These are phyloP conservation scores for Penicillium salamii DNA, from an alignment of 495 filamentous ascomycete genomes.

Conservation along the genomic window DNA sequence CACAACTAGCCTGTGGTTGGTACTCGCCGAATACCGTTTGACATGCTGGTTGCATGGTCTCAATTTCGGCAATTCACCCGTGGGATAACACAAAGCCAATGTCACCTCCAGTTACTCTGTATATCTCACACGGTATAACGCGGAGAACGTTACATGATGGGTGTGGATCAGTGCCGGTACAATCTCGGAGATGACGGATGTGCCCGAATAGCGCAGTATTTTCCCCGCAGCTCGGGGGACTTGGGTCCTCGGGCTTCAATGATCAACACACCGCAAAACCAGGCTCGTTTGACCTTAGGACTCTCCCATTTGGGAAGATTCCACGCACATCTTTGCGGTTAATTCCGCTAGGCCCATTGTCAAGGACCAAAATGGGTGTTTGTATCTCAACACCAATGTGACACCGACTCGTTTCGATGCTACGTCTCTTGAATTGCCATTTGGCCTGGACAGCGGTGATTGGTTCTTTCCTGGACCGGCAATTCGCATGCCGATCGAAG, in stretches of 20 bases:
- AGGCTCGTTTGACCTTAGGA: background rate
- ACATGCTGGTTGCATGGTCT: background rate
- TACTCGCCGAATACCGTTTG: too few species aligned
- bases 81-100: background rate
- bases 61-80: background rate
- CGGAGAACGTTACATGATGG: constrained; percentile 5
- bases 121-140: background rate
- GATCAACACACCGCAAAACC: constrained; percentile 16
- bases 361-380: background rate
- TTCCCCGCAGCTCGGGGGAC: constrained; percentile 22
- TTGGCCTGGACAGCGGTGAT: background rate
- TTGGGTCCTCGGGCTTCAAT: constrained; percentile 8
- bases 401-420: constrained; percentile 8
- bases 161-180: background rate
- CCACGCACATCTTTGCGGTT: background rate
- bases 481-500: constrained; percentile 11
- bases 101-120: background rate
- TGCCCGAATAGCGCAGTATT: background rate
- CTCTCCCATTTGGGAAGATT: constrained; percentile 1
- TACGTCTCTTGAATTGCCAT: constrained; percentile 8
- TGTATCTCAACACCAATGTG: constrained; percentile 2
- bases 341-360: background rate
- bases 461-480: constrained; percentile 4
- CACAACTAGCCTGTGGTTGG: too few species aligned
- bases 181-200: constrained; percentile 8